A percentile compares a stretch with the other conserved stretches of the same genome.
Conservation (phyloP, 1,284 basidiomycete species). For the Lignosus rhinocerotis region DNA sequence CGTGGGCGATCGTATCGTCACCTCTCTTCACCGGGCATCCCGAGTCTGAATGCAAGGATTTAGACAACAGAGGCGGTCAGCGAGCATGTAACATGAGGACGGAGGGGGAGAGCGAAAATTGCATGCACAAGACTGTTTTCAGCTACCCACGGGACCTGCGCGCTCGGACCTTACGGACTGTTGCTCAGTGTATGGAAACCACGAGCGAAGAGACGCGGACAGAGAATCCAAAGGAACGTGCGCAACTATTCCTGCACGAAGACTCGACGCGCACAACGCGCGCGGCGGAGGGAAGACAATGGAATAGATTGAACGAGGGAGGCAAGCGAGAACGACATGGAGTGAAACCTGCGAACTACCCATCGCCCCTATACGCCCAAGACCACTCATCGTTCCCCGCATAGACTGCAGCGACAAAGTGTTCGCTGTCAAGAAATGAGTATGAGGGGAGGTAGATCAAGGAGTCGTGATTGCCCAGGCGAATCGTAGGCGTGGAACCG, state of each 20-base stretch:
- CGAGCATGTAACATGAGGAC: not conserved
- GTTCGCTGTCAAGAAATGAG: too few species aligned
- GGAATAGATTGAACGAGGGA: not conserved
- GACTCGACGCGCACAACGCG: not conserved
- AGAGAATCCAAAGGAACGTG: not conserved
- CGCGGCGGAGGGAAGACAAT: not conserved
- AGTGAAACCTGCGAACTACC: too few species aligned
- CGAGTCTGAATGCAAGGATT: not conserved
- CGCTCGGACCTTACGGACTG: slow-evolving; percentile 8
- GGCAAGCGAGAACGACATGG: not conserved
- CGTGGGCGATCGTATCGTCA: not conserved
- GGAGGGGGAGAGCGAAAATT: not conserved
- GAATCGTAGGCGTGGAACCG: too few species aligned
- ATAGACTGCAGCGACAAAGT: too few species aligned
- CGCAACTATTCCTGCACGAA: not conserved
- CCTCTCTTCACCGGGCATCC: slow-evolving; percentile 1
- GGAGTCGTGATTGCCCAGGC: too few species aligned
- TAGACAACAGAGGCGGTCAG: not conserved
- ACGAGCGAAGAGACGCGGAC: not conserved
- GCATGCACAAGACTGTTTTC: not conserved
- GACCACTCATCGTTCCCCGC: too few species aligned
- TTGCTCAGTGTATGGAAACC: not conserved
- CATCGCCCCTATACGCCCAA: too few species aligned
- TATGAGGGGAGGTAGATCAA: too few species aligned
- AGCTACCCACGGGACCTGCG: slow-evolving; percentile 2